Evolutionary conservation across 306 rosid genomes (phyloP), one percentile per base, ranked within the genome.

Genomic region (Arachis hypogaea): DNA sequence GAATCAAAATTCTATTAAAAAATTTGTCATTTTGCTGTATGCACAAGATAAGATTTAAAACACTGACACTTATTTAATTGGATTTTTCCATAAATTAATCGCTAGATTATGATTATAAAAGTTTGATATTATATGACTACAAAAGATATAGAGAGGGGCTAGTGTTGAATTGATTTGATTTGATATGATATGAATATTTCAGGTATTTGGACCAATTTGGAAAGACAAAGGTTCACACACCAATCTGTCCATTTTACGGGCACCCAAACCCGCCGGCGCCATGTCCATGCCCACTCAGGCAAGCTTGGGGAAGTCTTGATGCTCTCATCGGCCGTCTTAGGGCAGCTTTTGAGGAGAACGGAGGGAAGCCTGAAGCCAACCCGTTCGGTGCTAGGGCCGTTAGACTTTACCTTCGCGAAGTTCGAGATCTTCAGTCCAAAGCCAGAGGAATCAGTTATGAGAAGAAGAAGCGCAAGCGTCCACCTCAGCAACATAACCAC

Each of bases 261-360:
- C 99, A 95, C 36, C 98, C 97, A 0, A 90, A 87, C 72, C 99
- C 99, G 0, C 99, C 99, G 1, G 99, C 98, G 0, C 98, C 99
- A 16, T 95, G 99, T 65, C 98, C 97, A 36, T 95, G 98, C 58
- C 99, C 99, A 3, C 92, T 95, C 3, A 71, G 97, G 9, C 99
- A 95, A 73, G 99, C 99, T 0, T 95, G 99, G 99, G 99, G 99
- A 0, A 95, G 99, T 75, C 96, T 95, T 8, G 99, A 95, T 11
- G 98, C 99, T 1, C 97, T 95, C 42, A 92, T 95, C 63, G 99
- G 99, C 0, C 92, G 99, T 12, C 86, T 95, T 3, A 80, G 99
- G 1, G 99, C 99, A 0, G 99, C 99, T n/a, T 95, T 90, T 16
- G 99, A 95, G 63, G 99, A 95, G 80, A 95, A 95, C 69, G 99